Percentiles rank a stretch among this genome's conserved stretches.
phyloP scores from a whole-genome alignment of 2,329 filamentous ascomycete genomes.

The Fusarium solani-melongenae region DNA sequence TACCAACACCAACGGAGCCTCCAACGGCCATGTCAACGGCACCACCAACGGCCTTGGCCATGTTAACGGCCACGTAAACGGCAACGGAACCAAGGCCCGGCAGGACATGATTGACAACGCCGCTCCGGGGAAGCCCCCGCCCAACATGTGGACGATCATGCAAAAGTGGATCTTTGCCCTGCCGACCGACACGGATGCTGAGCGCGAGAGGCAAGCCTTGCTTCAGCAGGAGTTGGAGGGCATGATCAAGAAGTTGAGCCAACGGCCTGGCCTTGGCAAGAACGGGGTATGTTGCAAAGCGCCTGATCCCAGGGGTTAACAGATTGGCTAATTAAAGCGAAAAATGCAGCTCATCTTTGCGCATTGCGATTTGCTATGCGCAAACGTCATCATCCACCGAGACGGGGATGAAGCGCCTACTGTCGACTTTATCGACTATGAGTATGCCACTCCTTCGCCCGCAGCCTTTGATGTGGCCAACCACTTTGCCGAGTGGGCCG shows the following conservation, averaged over 20 bases:
- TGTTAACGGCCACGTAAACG: slow-evolving; percentile 41
- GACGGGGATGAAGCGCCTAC: slow-evolving; percentile 50
- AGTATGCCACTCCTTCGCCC: slow-evolving; percentile 94
- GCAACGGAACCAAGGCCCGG: slow-evolving; percentile 42
- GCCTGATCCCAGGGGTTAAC: not conserved
- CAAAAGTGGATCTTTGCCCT: slow-evolving; percentile 95
- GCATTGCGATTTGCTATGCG: slow-evolving; percentile 95
- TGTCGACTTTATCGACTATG: slow-evolving; percentile 93
- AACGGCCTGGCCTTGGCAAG: slow-evolving; percentile 79
- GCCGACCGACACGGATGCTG: slow-evolving; percentile 75
- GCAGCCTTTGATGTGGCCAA: slow-evolving; percentile 97
- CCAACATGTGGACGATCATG: slow-evolving; percentile 94
- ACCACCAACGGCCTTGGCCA: slow-evolving; percentile 53
- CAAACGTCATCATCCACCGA: slow-evolving; percentile 88
- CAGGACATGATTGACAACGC: slow-evolving; percentile 60
- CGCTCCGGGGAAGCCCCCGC: slow-evolving; percentile 76
- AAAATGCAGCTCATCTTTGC: slow-evolving; percentile 80
- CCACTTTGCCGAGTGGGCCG: slow-evolving; percentile 98
- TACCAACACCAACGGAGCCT: slow-evolving; percentile 46
- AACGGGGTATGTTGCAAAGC: slow-evolving; percentile 69
- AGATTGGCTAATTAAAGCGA: slow-evolving; percentile 23
- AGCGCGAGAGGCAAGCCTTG: slow-evolving; percentile 72
- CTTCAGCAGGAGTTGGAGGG: slow-evolving; percentile 81
- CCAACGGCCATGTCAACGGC: slow-evolving; percentile 44
- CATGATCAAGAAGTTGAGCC: slow-evolving; percentile 77